phyloP scores from a whole-genome alignment of 176 grass and related monocot species.

The Cocos nucifera region DNA sequence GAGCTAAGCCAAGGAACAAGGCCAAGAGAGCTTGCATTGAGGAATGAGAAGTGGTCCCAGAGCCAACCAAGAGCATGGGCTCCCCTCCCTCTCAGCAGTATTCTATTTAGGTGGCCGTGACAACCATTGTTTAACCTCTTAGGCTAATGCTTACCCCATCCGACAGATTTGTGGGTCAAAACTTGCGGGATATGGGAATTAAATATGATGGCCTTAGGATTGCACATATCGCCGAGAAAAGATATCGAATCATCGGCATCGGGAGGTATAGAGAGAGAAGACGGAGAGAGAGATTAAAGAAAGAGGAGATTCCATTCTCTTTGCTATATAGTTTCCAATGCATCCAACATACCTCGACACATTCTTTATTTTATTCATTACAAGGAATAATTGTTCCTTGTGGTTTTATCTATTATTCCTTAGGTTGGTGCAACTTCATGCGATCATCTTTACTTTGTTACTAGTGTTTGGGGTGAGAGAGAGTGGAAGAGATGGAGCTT shows the following conservation, averaged over 20 bases:
- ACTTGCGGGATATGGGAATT: not conserved
- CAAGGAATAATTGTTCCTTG: not conserved
- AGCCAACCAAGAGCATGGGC: too few relatives aligned
- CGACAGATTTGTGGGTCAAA: not conserved
- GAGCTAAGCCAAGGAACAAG: too few relatives aligned
- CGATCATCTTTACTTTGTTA: not conserved
- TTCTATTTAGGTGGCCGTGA: too few relatives aligned
- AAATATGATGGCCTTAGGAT: not conserved
- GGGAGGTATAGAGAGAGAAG: not conserved
- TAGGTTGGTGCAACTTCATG: slow-evolving; percentile 22
- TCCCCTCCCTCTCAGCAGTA: too few relatives aligned
- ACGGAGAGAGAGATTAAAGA: not conserved
- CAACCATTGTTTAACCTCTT: too few relatives aligned
- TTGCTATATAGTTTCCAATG: not conserved
- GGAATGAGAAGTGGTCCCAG: too few relatives aligned
- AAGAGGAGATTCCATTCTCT: not conserved
- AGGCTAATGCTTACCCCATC: too few relatives aligned
- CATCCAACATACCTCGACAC: not conserved
- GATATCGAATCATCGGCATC: not conserved
- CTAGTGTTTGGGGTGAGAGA: slow-evolving; percentile 9
- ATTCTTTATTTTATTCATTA: too few relatives aligned
- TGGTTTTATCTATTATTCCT: not conserved
- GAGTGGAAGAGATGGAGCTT: slow-evolving; percentile 33
- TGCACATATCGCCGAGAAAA: slow-evolving; percentile 2
- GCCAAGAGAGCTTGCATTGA: too few relatives aligned